Conservation (phyloP, 768 basidiomycete genomes). For the Pleurotus giganteus region DNA sequence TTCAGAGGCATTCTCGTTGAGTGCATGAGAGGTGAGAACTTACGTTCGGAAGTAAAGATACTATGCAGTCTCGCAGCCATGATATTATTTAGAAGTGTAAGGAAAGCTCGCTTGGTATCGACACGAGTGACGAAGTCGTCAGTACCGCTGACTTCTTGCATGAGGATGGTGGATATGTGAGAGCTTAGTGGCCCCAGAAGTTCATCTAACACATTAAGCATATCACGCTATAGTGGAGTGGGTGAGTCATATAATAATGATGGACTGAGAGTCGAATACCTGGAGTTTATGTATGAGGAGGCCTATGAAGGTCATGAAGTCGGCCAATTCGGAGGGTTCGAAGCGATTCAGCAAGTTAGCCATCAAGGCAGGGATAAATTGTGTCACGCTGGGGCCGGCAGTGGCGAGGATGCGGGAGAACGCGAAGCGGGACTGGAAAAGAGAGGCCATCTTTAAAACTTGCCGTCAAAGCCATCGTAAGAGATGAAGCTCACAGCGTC, state of each 20-base stretch:
- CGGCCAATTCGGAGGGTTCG: constrained; percentile 88
- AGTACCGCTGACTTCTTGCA: constrained; percentile 81
- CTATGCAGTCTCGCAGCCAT: constrained; percentile 79
- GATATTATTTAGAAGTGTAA: constrained; percentile 76
- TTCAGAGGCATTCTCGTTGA: constrained; percentile 1
- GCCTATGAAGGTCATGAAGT: constrained; percentile 95
- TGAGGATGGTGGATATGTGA: constrained; percentile 76
- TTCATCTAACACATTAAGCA: constrained; percentile 87
- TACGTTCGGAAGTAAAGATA: constrained; percentile 87
- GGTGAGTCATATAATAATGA: neutral
- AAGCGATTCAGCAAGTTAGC: constrained; percentile 87
- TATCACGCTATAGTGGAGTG: constrained; percentile 57
- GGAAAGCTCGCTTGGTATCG: constrained; percentile 87
- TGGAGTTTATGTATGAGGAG: constrained; percentile 89
- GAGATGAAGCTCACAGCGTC: constrained; percentile 70
- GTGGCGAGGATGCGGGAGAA: constrained; percentile 92
- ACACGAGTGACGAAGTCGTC: constrained; percentile 79
- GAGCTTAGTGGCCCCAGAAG: constrained; percentile 82
- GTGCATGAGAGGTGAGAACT: constrained; percentile 21
- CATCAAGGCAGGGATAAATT: constrained; percentile 88
- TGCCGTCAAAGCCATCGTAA: no score
- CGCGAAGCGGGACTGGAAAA: constrained; percentile 77
- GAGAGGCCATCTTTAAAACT: neutral
- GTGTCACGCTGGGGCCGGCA: constrained; percentile 82
- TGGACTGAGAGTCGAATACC: constrained; percentile 43